phyloP scores from a whole-genome alignment of 768 basidiomycete species.

The Mycena polygramma region DNA sequence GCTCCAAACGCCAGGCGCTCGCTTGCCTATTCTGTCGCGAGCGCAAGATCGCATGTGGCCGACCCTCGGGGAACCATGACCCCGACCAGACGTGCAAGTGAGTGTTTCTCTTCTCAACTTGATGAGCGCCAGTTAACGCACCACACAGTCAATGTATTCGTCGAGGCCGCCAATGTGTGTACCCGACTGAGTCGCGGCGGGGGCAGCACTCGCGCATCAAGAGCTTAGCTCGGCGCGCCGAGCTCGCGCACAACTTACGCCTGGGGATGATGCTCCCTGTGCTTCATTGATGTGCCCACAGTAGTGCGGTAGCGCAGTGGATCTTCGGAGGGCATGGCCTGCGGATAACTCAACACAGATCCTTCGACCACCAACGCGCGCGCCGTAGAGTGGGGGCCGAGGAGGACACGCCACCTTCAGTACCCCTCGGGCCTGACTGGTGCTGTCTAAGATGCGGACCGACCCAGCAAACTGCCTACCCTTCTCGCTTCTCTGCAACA shows the following conservation, averaged over 20 bases:
- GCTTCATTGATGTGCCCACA: neutral
- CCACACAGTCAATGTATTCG: constrained; percentile 14
- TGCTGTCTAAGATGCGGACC: too few relatives aligned
- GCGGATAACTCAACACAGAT: too few relatives aligned
- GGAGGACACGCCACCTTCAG: too few relatives aligned
- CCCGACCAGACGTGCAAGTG: constrained; percentile 19
- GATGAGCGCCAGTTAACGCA: neutral
- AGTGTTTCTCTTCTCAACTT: neutral
- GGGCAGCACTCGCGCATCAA: constrained; percentile 30
- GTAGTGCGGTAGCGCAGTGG: too few relatives aligned
- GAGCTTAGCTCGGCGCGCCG: constrained; percentile 21
- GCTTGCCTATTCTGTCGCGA: constrained; percentile 24
- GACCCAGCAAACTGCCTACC: too few relatives aligned
- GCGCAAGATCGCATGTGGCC: constrained; percentile 24
- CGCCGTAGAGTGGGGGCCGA: too few relatives aligned
- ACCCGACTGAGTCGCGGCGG: constrained; percentile 20
- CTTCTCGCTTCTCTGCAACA: too few relatives aligned
- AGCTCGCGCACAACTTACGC: neutral
- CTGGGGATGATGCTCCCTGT: neutral
- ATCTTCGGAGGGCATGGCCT: too few relatives aligned
- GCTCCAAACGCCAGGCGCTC: constrained; percentile 15
- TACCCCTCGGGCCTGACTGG: too few relatives aligned
- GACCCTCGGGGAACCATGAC: neutral
- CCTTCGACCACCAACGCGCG: too few relatives aligned
- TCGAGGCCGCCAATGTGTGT: neutral